These are phyloP conservation scores for Raffaelea albimanens DNA, from an alignment of 2,329 filamentous ascomycete genomes.

Conservation along the genomic window DNA sequence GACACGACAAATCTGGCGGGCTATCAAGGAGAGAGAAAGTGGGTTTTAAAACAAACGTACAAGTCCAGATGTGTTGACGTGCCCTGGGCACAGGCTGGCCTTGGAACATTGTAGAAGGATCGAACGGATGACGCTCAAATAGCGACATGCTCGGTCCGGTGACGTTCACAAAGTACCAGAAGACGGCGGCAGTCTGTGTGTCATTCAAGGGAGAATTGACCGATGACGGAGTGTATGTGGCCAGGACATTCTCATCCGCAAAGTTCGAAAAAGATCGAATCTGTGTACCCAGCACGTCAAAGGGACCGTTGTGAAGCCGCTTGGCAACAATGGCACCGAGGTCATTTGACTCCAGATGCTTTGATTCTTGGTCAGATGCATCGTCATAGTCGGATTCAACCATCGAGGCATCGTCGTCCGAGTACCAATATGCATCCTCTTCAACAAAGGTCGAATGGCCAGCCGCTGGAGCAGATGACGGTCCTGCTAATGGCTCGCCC, in stretches of 20 bases:
- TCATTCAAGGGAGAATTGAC: slow-evolving; percentile 68
- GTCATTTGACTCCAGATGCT: slow-evolving; percentile 26
- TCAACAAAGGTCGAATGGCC: background rate
- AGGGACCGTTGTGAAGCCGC: slow-evolving; percentile 21
- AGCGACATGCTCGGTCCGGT: slow-evolving; percentile 80
- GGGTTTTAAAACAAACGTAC: slow-evolving; percentile 29
- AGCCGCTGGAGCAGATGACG: no score
- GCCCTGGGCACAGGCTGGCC: slow-evolving; percentile 51
- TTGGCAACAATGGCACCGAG: slow-evolving; percentile 29
- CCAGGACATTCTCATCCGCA: slow-evolving; percentile 41
- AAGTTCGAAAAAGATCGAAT: slow-evolving; percentile 40
- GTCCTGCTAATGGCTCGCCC: no score
- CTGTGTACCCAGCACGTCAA: slow-evolving; percentile 33
- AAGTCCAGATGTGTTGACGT: slow-evolving; percentile 57
- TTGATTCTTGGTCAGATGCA: slow-evolving; percentile 26
- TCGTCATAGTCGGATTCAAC: slow-evolving; percentile 52
- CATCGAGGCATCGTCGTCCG: slow-evolving; percentile 54
- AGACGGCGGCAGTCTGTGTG: slow-evolving; percentile 68
- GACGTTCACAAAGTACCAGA: slow-evolving; percentile 85
- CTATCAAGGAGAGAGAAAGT: slow-evolving; percentile 14
- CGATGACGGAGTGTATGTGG: slow-evolving; percentile 57
- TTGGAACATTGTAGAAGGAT: slow-evolving; percentile 57
- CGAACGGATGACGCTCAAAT: slow-evolving; percentile 73
- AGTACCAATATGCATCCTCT: slow-evolving; percentile 35
- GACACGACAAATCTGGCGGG: background rate